Evolutionary conservation across 2,329 filamentous ascomycete species (phyloP).

Genomic region (Cytospora leucostoma): DNA sequence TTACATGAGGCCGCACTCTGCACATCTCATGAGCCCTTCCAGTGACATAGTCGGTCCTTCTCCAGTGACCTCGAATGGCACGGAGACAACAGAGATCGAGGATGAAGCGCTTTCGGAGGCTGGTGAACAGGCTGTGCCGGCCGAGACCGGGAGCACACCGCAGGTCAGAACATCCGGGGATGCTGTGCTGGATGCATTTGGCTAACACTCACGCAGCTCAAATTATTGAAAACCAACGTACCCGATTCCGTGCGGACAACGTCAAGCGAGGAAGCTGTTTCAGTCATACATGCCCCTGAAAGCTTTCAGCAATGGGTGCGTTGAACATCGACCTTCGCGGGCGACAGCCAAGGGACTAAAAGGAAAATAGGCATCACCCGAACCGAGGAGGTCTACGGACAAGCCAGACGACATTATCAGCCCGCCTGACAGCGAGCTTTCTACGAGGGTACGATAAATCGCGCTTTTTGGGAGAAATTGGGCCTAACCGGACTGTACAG

Average conservation of each 20-base stretch:
- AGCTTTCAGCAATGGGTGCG: slow-evolving; percentile 80
- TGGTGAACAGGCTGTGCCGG: slow-evolving; percentile 33
- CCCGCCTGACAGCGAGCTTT: slow-evolving; percentile 39
- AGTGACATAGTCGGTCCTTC: slow-evolving; percentile 77
- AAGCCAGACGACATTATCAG: slow-evolving; percentile 40
- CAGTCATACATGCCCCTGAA: slow-evolving; percentile 87
- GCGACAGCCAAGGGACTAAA: slow-evolving; percentile 30
- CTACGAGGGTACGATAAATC: slow-evolving; percentile 39
- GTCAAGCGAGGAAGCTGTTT: slow-evolving; percentile 76
- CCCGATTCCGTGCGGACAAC: slow-evolving; percentile 58
- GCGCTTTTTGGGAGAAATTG: too few species aligned
- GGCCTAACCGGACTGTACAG: slow-evolving; percentile 4
- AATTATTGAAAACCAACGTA: slow-evolving; percentile 59
- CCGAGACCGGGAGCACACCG: slow-evolving; percentile 40
- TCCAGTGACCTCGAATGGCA: slow-evolving; percentile 82
- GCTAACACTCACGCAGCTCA: slow-evolving; percentile 41
- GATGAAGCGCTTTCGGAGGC: slow-evolving; percentile 70
- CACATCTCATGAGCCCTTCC: slow-evolving; percentile 59
- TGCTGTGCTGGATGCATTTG: slow-evolving; percentile 28
- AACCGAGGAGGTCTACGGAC: slow-evolving; percentile 28
- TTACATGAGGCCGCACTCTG: slow-evolving; percentile 50
- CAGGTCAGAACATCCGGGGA: slow-evolving; percentile 36
- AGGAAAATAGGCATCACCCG: slow-evolving; percentile 42
- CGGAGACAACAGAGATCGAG: slow-evolving; percentile 81
- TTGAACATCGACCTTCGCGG: slow-evolving; percentile 3